Conservation (phyloP, 768 basidiomycete species). For the Tulasnella sp. region DNA sequence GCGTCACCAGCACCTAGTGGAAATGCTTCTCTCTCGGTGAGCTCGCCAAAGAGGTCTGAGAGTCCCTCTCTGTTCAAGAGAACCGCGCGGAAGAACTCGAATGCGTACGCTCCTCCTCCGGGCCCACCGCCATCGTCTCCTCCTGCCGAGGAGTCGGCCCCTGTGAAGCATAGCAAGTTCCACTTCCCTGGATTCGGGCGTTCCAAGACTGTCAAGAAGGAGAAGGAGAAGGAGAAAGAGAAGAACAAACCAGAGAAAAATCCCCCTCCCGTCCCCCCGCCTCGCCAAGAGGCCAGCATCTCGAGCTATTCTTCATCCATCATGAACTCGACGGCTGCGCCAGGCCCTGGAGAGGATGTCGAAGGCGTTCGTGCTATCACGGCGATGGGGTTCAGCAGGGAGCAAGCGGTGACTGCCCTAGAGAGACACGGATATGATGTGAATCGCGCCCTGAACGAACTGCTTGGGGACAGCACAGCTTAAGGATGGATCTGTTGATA, state of each 20-base stretch:
- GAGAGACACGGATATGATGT: conserved; percentile 84
- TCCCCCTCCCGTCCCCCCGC: background rate
- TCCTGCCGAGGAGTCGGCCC: conserved; percentile 14
- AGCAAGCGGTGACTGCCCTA: conserved; percentile 75
- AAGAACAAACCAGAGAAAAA: conserved; percentile 28
- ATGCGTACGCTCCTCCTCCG: conserved; percentile 1
- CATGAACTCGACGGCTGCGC: background rate
- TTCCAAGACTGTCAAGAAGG: conserved; percentile 33
- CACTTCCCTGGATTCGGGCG: conserved; percentile 24
- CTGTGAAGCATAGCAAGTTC: conserved; percentile 21
- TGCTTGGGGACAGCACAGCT: background rate
- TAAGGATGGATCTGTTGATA: background rate
- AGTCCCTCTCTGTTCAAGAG: background rate
- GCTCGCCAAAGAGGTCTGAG: background rate
- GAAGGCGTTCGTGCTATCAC: conserved; percentile 74
- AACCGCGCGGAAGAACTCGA: background rate
- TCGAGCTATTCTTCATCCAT: conserved; percentile 5
- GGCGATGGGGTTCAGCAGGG: conserved; percentile 85
- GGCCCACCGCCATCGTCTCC: background rate
- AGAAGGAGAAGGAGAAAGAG: conserved; percentile 55
- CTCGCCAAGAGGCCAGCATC: background rate
- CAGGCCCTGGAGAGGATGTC: conserved; percentile 57
- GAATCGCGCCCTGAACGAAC: conserved; percentile 39
- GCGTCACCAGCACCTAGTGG: conserved; percentile 1
- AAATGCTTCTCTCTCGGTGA: background rate